Conservation (phyloP, 331 rosid species). For the Cydonia oblonga region DNA sequence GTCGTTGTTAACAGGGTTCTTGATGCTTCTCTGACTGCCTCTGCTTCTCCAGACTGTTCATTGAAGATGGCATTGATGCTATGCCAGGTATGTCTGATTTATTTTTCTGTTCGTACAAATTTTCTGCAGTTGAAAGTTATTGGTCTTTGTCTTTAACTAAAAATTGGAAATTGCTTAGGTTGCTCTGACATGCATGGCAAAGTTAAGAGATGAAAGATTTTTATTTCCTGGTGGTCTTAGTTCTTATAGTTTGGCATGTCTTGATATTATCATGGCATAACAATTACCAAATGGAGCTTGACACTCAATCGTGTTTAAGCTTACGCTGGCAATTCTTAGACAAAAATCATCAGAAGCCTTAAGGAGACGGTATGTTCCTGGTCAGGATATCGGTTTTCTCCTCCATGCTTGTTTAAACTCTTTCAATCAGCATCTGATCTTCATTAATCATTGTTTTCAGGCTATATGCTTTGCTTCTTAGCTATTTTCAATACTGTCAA, state of each 20-base stretch:
- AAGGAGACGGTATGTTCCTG: constrained; percentile 73
- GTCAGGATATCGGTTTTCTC: constrained; percentile 3
- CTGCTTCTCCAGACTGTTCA: constrained; percentile 96
- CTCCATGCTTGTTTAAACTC: constrained; percentile 10
- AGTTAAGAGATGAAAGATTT: constrained; percentile 89
- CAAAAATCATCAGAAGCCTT: constrained; percentile 87
- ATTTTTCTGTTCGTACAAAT: background rate
- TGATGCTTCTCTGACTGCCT: constrained; percentile 65
- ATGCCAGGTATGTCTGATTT: constrained; percentile 50
- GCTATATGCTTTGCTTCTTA: constrained; percentile 84
- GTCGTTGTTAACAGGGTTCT: constrained; percentile 50
- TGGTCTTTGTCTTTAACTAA: constrained; percentile 3
- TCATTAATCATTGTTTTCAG: constrained; percentile 38
- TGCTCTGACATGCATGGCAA: constrained; percentile 93
- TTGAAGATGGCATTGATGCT: constrained; percentile 76
- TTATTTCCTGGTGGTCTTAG: constrained; percentile 58
- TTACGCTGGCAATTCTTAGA: constrained; percentile 71
- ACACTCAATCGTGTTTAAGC: constrained; percentile 77
- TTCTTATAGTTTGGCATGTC: constrained; percentile 66
- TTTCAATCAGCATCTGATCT: constrained; percentile 30
- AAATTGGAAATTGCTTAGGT: constrained; percentile 40
- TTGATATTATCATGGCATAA: constrained; percentile 69
- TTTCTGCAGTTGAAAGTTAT: constrained; percentile 6
- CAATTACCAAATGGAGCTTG: constrained; percentile 94
- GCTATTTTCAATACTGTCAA: constrained; percentile 94